Percentiles rank a stretch among this genome's conserved stretches.
phyloP scores from a whole-genome alignment of 176 grass and related monocot genomes.

The Triticum urartu region DNA sequence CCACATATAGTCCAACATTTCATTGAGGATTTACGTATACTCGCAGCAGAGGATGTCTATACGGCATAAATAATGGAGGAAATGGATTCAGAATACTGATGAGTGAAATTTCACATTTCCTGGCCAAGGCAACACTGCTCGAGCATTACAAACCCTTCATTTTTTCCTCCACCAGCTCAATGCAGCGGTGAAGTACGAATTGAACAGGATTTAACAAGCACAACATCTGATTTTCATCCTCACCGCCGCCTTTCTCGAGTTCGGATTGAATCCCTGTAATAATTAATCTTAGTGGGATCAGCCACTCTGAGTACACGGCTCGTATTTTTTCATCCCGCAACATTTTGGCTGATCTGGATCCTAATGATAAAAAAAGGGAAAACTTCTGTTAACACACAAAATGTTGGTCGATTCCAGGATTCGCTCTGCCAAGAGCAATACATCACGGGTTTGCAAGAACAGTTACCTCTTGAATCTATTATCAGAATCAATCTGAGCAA shows the following conservation, averaged over 20 bases:
- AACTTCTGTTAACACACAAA: constrained; percentile 17
- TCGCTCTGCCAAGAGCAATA: background rate
- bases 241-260: constrained; percentile 37
- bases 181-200: constrained; percentile 70
- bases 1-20: no score
- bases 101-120: background rate
- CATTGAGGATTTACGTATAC: no score
- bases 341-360: constrained; percentile 42
- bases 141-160: constrained; percentile 26
- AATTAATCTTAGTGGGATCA: constrained; percentile 61
- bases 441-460: constrained; percentile 13
- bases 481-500: constrained; percentile 77
- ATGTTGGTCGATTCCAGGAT: background rate
- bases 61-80: background rate
- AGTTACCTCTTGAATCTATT: constrained; percentile 78
- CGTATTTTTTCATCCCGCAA: constrained; percentile 43
- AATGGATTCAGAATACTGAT: background rate
- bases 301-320: constrained; percentile 71
- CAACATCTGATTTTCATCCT: constrained; percentile 40
- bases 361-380: constrained; percentile 18
- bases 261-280: constrained; percentile 45
- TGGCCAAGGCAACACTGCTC: background rate
- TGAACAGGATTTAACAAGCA: constrained; percentile 74
- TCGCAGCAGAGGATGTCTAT: background rate
- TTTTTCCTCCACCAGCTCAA: constrained; percentile 79